Percentiles rank a stretch among this genome's conserved stretches.
phyloP scores from a whole-genome alignment of 2,329 filamentous ascomycete species.

The Camptophora hylomeconis region DNA sequence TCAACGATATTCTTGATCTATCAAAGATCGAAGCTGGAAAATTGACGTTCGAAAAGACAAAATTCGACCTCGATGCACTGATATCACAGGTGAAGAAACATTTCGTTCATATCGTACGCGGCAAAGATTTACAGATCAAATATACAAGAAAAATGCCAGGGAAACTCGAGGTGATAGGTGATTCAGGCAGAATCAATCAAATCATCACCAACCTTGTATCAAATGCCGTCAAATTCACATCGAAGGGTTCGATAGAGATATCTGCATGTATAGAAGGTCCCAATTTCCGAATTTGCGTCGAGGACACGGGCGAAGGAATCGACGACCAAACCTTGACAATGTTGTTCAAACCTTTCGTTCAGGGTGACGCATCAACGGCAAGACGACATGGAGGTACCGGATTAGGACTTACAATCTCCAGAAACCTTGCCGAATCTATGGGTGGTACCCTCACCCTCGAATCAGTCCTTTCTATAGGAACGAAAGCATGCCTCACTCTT shows the following conservation, averaged over 20 bases:
- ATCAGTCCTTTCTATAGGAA: constrained; percentile 20
- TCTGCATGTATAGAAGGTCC: not conserved
- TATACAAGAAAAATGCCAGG: not conserved
- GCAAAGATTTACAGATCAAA: constrained; percentile 15
- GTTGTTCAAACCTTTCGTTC: constrained; percentile 44
- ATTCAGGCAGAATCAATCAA: constrained; percentile 42
- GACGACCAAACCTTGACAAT: constrained; percentile 30
- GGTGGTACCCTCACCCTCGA: constrained; percentile 38
- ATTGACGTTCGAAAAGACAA: constrained; percentile 32
- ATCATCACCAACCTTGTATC: constrained; percentile 26
- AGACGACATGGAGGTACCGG: constrained; percentile 44
- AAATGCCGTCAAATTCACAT: constrained; percentile 25
- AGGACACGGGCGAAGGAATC: constrained; percentile 43
- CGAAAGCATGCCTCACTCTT: constrained; percentile 14
- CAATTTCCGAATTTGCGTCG: not conserved
- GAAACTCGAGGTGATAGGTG: constrained; percentile 25
- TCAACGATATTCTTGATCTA: constrained; percentile 56
- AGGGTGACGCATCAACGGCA: constrained; percentile 40
- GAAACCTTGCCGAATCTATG: constrained; percentile 44
- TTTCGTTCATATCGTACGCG: not conserved
- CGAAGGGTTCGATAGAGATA: constrained; percentile 17
- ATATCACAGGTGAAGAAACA: constrained; percentile 8
- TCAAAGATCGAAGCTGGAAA: constrained; percentile 46
- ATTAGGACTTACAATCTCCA: constrained; percentile 44
- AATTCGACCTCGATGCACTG: constrained; percentile 10